Percentiles rank a stretch among this genome's conserved stretches.
Conservation (phyloP, 2,329 filamentous ascomycete species). For the Sporothrix phasma region DNA sequence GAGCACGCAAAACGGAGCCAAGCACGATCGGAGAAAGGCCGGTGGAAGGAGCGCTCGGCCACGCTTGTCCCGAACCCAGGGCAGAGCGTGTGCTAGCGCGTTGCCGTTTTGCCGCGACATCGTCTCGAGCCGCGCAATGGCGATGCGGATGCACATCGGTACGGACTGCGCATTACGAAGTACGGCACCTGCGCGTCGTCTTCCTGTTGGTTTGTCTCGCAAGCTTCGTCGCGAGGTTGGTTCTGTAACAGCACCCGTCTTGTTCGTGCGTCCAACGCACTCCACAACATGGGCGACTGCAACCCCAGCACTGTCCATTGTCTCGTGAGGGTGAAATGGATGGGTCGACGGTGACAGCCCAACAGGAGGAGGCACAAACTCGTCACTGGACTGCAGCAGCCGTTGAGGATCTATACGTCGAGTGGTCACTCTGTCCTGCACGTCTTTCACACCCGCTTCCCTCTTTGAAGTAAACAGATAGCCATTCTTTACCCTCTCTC, state of each 20-base stretch:
- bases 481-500: neutral
- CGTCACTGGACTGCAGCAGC: neutral
- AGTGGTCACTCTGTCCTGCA: neutral
- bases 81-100: neutral
- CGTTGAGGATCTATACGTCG: neutral
- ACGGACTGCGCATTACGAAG: too few relatives aligned
- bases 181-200: too few relatives aligned
- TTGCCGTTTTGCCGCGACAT: neutral
- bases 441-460: neutral
- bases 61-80: slow-evolving; percentile 2
- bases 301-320: neutral
- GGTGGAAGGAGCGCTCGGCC: neutral
- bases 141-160: neutral
- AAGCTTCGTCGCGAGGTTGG: neutral
- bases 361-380: neutral
- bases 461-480: neutral
- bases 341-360: neutral
- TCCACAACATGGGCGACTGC: neutral
- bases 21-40: neutral
- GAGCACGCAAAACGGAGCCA: neutral
- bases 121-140: neutral
- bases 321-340: neutral
- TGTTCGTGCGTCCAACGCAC: neutral
- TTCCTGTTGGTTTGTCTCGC: neutral
- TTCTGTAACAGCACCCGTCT: neutral